Conservation (phyloP, 1,284 basidiomycete genomes). For the Inonotus hispidus region DNA sequence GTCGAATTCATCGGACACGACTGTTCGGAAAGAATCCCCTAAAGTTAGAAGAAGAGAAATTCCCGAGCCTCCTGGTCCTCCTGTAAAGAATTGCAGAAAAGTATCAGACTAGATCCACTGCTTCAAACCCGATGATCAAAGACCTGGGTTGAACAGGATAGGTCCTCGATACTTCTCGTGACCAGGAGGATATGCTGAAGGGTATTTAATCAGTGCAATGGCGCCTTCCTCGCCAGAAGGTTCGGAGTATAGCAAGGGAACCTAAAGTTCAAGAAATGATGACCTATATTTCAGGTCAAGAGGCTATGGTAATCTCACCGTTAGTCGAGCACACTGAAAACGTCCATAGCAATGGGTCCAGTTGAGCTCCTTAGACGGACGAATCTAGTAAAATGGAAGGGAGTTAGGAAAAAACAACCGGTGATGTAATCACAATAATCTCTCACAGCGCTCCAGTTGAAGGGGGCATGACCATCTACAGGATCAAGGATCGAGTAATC, state of each 20-base stretch:
- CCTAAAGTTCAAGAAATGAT: conserved; percentile 18
- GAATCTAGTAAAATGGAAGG: background rate
- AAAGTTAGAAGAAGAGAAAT: conserved; percentile 19
- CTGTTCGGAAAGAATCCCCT: conserved; percentile 8
- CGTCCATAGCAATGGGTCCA: conserved; percentile 9
- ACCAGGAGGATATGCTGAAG: conserved; percentile 22
- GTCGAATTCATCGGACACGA: conserved; percentile 29
- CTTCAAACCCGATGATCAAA: background rate
- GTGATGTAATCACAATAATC: background rate
- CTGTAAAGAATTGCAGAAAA: conserved; percentile 11
- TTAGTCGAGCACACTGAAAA: conserved; percentile 10
- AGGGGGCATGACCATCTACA: no score
- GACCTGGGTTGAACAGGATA: conserved; percentile 31
- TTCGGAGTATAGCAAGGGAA: conserved; percentile 29
- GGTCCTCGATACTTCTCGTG: conserved; percentile 28
- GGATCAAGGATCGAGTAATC: background rate
- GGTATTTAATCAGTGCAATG: conserved; percentile 27
- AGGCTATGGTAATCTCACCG: background rate
- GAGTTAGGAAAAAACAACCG: background rate
- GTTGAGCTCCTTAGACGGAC: conserved; percentile 6
- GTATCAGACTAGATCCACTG: background rate
- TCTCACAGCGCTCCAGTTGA: conserved; percentile 1
- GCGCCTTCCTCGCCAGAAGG: conserved; percentile 25
- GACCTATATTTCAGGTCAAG: background rate
- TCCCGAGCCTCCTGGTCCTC: conserved; percentile 31